Evolutionary conservation across 1,139 yeast species (phyloP).

Genomic region (Blastobotrys serpentis): DNA sequence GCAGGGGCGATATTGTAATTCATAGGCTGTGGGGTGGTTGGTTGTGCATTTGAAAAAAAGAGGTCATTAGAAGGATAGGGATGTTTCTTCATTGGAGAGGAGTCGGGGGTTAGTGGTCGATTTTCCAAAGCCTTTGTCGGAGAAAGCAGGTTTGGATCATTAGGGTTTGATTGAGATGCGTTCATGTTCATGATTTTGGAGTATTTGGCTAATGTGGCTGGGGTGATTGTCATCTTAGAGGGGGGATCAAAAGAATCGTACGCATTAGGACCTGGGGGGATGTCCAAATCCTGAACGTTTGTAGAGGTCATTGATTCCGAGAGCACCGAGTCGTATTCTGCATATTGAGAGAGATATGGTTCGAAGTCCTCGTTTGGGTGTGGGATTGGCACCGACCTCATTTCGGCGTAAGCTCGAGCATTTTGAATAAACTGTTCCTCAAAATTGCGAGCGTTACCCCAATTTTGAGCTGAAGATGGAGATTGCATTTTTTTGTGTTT

Average conservation of each 20-base stretch:
- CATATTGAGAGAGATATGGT: constrained; percentile 35
- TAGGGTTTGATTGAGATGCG: constrained; percentile 5
- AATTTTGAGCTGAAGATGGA: constrained; percentile 12
- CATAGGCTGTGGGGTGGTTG: not conserved
- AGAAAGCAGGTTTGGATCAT: constrained; percentile 9
- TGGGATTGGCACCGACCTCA: constrained; percentile 21
- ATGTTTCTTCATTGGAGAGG: constrained; percentile 18
- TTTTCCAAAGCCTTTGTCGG: not conserved
- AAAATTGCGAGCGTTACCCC: constrained; percentile 12
- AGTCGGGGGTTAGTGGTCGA: constrained; percentile 16
- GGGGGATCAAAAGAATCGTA: constrained; percentile 12
- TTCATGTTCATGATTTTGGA: constrained; percentile 26
- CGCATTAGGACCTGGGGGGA: constrained; percentile 20
- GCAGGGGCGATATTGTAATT: constrained; percentile 15
- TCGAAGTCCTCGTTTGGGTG: constrained; percentile 37
- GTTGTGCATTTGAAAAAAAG: not conserved
- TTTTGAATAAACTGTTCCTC: constrained; percentile 22
- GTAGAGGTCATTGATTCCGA: constrained; percentile 27
- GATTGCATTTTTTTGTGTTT: constrained; percentile 20
- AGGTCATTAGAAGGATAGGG: constrained; percentile 8
- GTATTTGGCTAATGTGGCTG: constrained; percentile 32
- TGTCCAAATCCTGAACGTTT: constrained; percentile 33
- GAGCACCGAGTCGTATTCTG: constrained; percentile 35
- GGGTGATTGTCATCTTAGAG: constrained; percentile 27
- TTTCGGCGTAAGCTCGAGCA: constrained; percentile 19